phyloP scores from a whole-genome alignment of 495 filamentous ascomycete genomes.

The Margaritispora aquatica region DNA sequence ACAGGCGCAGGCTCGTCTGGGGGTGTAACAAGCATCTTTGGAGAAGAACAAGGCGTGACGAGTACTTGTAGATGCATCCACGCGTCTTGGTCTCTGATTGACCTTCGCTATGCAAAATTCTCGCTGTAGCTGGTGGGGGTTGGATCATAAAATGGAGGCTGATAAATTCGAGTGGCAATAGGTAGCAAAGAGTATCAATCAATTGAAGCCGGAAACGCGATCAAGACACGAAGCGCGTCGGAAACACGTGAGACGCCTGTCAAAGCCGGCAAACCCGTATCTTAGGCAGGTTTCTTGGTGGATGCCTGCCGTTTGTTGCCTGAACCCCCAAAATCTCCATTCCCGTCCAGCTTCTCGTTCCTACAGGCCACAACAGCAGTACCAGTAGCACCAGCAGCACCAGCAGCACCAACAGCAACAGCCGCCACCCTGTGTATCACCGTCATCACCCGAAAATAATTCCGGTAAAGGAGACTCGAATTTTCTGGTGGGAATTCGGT shows the following conservation, averaged over 20 bases:
- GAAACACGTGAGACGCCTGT: not conserved
- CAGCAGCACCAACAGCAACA: no score
- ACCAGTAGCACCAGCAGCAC: no score
- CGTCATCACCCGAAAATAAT: constrained; percentile 2
- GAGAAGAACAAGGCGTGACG: not conserved
- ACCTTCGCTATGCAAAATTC: no score
- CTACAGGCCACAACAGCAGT: not conserved
- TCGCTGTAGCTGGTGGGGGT: not conserved
- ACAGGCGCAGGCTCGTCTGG: constrained; percentile 12
- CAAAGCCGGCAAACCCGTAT: no score
- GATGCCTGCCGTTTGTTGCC: not conserved
- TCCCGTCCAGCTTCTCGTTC: no score
- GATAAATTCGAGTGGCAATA: not conserved
- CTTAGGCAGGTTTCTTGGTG: not conserved
- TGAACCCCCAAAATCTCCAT: not conserved
- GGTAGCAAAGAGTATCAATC: no score
- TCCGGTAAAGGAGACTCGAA: not conserved
- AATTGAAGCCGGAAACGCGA: not conserved
- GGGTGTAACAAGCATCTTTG: constrained; percentile 19
- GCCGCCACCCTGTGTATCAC: not conserved
- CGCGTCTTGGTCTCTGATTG: not conserved
- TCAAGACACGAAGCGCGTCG: not conserved
- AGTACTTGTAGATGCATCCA: not conserved
- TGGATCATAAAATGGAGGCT: not conserved
- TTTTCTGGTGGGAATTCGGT: no score